Evolutionary conservation across 2,329 filamentous ascomycete species (phyloP).

Genomic region (Hypoxylon sp.): DNA sequence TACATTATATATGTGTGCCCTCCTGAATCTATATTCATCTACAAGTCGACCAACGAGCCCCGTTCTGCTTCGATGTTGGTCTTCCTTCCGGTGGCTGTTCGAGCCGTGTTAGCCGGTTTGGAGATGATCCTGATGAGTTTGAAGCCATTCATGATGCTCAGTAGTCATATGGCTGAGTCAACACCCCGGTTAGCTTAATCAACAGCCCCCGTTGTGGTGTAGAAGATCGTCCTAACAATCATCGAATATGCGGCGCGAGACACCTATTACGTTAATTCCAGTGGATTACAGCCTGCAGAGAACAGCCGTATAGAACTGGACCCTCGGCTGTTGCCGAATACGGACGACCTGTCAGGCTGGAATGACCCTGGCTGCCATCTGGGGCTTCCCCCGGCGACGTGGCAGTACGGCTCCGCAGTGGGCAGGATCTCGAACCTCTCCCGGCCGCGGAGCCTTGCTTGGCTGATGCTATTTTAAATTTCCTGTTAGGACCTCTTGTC

Average conservation of each 20-base stretch:
- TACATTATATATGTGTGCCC: neutral
- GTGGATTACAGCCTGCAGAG: neutral
- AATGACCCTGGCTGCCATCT: neutral
- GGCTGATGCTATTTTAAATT: slow-evolving; percentile 4
- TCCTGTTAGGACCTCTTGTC: neutral
- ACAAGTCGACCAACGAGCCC: neutral
- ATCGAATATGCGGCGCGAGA: neutral
- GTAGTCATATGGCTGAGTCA: neutral
- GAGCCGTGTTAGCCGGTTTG: neutral
- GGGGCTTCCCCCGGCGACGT: slow-evolving; percentile 17
- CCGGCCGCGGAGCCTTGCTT: neutral
- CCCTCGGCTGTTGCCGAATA: slow-evolving; percentile 8
- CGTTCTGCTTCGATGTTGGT: neutral
- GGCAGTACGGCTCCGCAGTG: slow-evolving; percentile 18
- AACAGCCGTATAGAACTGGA: neutral
- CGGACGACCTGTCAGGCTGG: slow-evolving; percentile 4
- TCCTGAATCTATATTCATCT: neutral
- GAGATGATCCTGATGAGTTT: slow-evolving; percentile 3
- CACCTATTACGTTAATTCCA: slow-evolving; percentile 1
- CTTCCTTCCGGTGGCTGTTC: neutral
- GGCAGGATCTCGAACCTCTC: slow-evolving; percentile 7
- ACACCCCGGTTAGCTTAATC: neutral
- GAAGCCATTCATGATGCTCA: neutral
- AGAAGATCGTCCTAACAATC: neutral
- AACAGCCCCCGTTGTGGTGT: no score